Evolutionary conservation across 176 grass and related monocot species (phyloP).

Genomic region (Phoenix dactylifera): DNA sequence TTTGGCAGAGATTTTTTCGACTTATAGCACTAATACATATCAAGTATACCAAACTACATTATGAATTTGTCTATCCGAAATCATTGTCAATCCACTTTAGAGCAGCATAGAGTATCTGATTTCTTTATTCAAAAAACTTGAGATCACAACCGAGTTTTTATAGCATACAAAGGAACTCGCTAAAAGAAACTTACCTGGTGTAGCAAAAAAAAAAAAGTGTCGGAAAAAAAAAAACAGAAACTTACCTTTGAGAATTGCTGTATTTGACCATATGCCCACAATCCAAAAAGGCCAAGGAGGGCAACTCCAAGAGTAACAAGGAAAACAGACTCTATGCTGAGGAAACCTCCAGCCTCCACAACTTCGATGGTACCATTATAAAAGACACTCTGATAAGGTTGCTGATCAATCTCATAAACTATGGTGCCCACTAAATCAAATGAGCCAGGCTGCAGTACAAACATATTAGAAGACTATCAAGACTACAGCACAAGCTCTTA

Average conservation of each 20-base stretch:
- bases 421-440: conserved; percentile 90
- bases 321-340: conserved; percentile 91
- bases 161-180: neutral
- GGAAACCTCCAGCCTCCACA: conserved; percentile 75
- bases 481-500: too few species aligned
- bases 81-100: too few species aligned
- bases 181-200: conserved; percentile 36
- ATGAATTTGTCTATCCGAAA: too few species aligned
- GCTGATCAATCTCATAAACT: conserved; percentile 89
- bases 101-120: too few species aligned
- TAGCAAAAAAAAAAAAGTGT: too few species aligned
- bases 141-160: neutral
- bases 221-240: neutral
- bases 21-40: too few species aligned
- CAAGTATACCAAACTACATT: too few species aligned
- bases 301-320: conserved; percentile 83
- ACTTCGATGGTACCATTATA: conserved; percentile 93
- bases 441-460: conserved; percentile 63
- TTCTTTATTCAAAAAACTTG: too few species aligned
- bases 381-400: conserved; percentile 76
- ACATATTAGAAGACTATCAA: conserved; percentile 17
- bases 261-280: conserved; percentile 93
- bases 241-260: conserved; percentile 90
- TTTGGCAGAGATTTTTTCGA: too few species aligned
- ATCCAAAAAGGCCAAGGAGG: conserved; percentile 57